Percentiles rank a stretch among this genome's conserved stretches.
Evolutionary conservation across 345 rosid genomes (phyloP).

Genomic region (Tarenaya hassleriana): DNA sequence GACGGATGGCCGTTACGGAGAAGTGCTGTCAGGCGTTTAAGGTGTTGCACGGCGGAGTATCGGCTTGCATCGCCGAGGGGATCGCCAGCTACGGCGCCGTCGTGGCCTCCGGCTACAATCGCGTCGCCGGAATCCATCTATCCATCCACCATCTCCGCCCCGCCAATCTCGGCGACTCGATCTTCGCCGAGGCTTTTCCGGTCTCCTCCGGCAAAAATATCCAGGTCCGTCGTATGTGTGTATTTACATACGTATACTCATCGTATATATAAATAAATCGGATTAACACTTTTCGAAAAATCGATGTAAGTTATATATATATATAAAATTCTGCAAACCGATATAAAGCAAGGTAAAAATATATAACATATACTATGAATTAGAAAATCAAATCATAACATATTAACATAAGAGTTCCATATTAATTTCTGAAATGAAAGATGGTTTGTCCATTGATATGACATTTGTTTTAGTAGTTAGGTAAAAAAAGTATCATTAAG

Average conservation of each 20-base stretch:
- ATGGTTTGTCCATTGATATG: too few species aligned
- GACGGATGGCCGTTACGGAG: constrained; percentile 46
- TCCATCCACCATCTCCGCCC: constrained; percentile 73
- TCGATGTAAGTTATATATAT: too few species aligned
- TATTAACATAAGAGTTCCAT: too few species aligned
- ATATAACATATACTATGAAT: too few species aligned
- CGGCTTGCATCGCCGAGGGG: constrained; percentile 73
- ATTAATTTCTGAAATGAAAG: too few species aligned
- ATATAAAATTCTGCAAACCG: too few species aligned
- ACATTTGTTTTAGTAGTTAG: too few species aligned
- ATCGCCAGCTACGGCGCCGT: constrained; percentile 90
- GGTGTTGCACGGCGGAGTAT: constrained; percentile 91
- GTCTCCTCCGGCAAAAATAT: constrained; percentile 61
- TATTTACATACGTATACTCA: neutral
- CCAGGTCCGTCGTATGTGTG: constrained; percentile 45
- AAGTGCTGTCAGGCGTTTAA: constrained; percentile 81
- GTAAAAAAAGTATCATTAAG: too few species aligned
- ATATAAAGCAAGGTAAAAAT: too few species aligned
- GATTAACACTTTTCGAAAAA: too few species aligned
- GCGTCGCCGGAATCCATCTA: constrained; percentile 88
- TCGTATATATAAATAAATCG: neutral
- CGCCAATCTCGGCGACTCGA: constrained; percentile 62
- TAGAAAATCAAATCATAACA: too few species aligned
- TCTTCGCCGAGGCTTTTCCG: constrained; percentile 71
- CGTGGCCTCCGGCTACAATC: constrained; percentile 58